These are phyloP conservation scores for Cavenderia fasciculata DNA, from an alignment of 78 protist species.

Conservation along the genomic window DNA sequence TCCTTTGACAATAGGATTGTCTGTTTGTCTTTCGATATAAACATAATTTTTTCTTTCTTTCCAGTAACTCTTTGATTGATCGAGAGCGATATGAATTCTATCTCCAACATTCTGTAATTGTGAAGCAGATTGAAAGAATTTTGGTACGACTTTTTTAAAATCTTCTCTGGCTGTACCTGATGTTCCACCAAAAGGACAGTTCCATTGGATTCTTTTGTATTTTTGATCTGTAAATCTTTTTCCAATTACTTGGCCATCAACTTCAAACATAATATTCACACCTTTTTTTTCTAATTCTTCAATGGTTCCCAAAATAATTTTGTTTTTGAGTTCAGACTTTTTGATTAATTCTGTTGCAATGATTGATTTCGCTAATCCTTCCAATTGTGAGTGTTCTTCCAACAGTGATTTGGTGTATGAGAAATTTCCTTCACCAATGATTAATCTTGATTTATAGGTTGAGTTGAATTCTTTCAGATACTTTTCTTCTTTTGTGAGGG, in stretches of 20 bases:
- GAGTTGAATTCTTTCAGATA: not conserved
- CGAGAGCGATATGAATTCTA: not conserved
- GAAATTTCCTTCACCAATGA: conserved; percentile 6
- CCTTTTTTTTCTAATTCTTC: not conserved
- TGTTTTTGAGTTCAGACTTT: no score
- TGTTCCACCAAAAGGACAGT: not conserved
- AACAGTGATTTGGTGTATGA: not conserved
- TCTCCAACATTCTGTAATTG: not conserved
- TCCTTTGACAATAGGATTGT: not conserved
- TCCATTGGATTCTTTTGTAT: not conserved
- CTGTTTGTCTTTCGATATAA: not conserved
- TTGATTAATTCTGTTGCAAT: not conserved
- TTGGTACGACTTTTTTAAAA: no score
- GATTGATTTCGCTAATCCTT: not conserved
- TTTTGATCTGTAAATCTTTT: not conserved
- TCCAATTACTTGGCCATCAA: not conserved
- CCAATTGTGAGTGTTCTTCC: not conserved
- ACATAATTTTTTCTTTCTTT: no score
- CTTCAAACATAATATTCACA: not conserved
- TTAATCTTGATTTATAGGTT: not conserved
- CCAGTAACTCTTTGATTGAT: no score
- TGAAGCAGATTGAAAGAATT: not conserved
- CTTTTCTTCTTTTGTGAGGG: not conserved
- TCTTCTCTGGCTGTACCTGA: not conserved
- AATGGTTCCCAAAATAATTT: no score